Evolutionary conservation across 768 basidiomycete species (phyloP).

Genomic region (Boletus sensibilis): DNA sequence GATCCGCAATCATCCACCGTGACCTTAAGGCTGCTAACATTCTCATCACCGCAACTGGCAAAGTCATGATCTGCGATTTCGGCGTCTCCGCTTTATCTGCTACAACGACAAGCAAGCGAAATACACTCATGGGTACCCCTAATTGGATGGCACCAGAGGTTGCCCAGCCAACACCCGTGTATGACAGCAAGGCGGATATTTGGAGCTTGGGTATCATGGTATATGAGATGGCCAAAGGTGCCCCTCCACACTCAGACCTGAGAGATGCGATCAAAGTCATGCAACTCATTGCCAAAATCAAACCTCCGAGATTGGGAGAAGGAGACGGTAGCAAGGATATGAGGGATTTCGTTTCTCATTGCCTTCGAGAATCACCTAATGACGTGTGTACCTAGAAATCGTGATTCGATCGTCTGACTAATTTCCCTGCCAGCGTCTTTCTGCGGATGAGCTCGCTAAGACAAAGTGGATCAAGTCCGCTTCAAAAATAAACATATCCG

Average conservation of each 20-base stretch:
- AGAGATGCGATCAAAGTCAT: conserved; percentile 81
- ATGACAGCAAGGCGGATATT: conserved; percentile 97
- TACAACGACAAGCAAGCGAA: conserved; percentile 84
- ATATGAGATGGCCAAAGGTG: conserved; percentile 96
- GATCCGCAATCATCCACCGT: conserved; percentile 91
- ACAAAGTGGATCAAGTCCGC: conserved; percentile 87
- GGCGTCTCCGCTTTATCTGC: conserved; percentile 93
- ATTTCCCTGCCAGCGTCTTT: conserved; percentile 57
- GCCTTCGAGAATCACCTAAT: conserved; percentile 75
- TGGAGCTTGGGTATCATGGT: conserved; percentile 97
- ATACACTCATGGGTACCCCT: conserved; percentile 95
- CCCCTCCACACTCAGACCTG: conserved; percentile 87
- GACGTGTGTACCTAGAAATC: conserved; percentile 52
- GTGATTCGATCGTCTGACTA: background rate
- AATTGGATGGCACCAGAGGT: conserved; percentile 99
- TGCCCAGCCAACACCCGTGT: conserved; percentile 81
- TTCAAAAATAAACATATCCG: conserved; percentile 61
- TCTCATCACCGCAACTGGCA: conserved; percentile 82
- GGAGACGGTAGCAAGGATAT: conserved; percentile 80
- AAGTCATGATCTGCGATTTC: conserved; percentile 96
- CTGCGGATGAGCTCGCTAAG: conserved; percentile 86
- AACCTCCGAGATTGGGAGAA: conserved; percentile 79
- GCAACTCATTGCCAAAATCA: conserved; percentile 81
- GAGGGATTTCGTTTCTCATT: conserved; percentile 82
- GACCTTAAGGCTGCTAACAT: conserved; percentile 99